A percentile compares a stretch with the other conserved stretches of the same genome.
Evolutionary conservation across 805 yeast genomes (phyloP).

Genomic region (Cyberlindnera mrakii): DNA sequence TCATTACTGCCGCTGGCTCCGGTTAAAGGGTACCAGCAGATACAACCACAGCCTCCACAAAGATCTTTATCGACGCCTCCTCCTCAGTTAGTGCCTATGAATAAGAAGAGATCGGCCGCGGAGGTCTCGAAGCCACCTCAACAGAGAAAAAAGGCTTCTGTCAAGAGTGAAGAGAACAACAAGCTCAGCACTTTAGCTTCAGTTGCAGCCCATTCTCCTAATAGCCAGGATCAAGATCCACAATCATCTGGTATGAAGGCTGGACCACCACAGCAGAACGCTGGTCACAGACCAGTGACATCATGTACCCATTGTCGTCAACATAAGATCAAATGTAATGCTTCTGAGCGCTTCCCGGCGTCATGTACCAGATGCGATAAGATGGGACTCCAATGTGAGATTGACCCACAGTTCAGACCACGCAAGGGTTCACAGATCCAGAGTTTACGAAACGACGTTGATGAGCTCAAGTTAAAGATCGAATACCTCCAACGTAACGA

Average conservation of each 20-base stretch:
- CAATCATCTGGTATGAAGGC: background rate
- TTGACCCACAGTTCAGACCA: slow-evolving; percentile 88
- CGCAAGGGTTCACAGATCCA: slow-evolving; percentile 89
- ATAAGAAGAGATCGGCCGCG: slow-evolving; percentile 11
- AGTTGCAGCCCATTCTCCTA: slow-evolving; percentile 11
- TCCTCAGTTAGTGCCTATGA: too few species aligned
- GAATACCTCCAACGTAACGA: slow-evolving; percentile 63
- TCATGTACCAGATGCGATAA: slow-evolving; percentile 81
- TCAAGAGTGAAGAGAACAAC: slow-evolving; percentile 7
- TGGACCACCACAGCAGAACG: slow-evolving; percentile 21
- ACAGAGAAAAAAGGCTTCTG: slow-evolving; percentile 3
- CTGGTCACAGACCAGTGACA: slow-evolving; percentile 81
- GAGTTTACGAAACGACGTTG: slow-evolving; percentile 76
- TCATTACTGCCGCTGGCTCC: background rate
- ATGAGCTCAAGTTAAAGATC: slow-evolving; percentile 67
- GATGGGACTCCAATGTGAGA: slow-evolving; percentile 76
- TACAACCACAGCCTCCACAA: slow-evolving; percentile 2
- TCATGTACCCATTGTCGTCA: slow-evolving; percentile 94
- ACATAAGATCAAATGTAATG: slow-evolving; percentile 90
- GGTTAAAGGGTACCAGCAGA: slow-evolving; percentile 1
- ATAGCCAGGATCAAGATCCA: slow-evolving; percentile 1
- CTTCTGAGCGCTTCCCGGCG: slow-evolving; percentile 72
- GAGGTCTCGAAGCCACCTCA: slow-evolving; percentile 1
- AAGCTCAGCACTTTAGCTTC: slow-evolving; percentile 13
- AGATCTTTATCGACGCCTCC: too few species aligned